Evolutionary conservation across 2,329 filamentous ascomycete species (phyloP).

Genomic region (Aspergillus novofumigatus): DNA sequence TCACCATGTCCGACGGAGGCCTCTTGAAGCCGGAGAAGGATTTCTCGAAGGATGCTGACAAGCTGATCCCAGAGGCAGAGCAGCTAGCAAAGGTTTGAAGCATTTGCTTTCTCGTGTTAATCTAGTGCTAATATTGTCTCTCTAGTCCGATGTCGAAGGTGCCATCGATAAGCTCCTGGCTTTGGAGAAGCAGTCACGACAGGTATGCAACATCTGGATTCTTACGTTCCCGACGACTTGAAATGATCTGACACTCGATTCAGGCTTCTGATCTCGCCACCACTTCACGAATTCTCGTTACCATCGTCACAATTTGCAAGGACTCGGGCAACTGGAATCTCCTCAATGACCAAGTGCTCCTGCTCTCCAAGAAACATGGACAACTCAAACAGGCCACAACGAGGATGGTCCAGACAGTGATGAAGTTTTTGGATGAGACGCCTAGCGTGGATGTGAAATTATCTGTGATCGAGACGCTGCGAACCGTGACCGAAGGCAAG

Average conservation of each 20-base stretch:
- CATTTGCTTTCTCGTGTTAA: not conserved
- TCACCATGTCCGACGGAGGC: constrained; percentile 73
- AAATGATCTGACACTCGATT: constrained; percentile 15
- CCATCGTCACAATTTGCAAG: constrained; percentile 92
- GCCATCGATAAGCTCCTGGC: constrained; percentile 89
- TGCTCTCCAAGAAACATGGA: constrained; percentile 98
- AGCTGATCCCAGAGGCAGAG: constrained; percentile 85
- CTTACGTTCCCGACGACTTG: not conserved
- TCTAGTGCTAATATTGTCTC: constrained; percentile 16
- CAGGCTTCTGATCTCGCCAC: constrained; percentile 94
- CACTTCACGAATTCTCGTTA: constrained; percentile 80
- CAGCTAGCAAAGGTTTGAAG: constrained; percentile 72
- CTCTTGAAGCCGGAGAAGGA: constrained; percentile 95
- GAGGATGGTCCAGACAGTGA: constrained; percentile 97
- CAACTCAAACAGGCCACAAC: constrained; percentile 99
- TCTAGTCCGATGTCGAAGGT: constrained; percentile 64
- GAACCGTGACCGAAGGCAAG: constrained; percentile 97
- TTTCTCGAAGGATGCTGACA: constrained; percentile 94
- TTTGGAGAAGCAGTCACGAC: constrained; percentile 95
- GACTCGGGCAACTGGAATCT: constrained; percentile 87
- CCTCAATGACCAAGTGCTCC: constrained; percentile 91
- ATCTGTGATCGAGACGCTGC: constrained; percentile 86
- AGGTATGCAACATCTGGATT: constrained; percentile 55
- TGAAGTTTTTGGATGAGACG: constrained; percentile 83
- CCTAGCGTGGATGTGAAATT: constrained; percentile 84